Percentiles rank a stretch among this genome's conserved stretches.
phyloP scores from a whole-genome alignment of 306 rosid species.

The Gastrolobium villosum region DNA sequence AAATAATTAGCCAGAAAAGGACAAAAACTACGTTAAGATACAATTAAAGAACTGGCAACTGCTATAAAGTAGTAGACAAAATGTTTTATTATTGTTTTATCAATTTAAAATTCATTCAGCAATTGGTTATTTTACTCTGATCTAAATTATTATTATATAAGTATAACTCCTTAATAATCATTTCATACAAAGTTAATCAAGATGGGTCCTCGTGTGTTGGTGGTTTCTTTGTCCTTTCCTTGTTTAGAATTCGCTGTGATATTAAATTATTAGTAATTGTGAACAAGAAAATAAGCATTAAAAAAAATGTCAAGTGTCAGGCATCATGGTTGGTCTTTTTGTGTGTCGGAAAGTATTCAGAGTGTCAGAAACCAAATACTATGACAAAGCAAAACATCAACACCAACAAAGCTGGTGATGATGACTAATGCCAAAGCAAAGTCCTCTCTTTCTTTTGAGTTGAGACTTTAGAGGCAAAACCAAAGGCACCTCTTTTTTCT shows the following conservation, averaged over 20 bases:
- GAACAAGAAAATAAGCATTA: neutral
- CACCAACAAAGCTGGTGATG: constrained; percentile 37
- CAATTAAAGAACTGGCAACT: neutral
- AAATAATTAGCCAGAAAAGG: neutral
- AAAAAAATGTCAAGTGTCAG: constrained; percentile 56
- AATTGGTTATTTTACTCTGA: constrained; percentile 13
- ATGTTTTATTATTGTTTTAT: neutral
- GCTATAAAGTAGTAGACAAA: constrained; percentile 26
- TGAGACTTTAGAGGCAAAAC: neutral
- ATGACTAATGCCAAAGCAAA: constrained; percentile 20
- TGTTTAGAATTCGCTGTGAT: neutral
- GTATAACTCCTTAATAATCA: constrained; percentile 18
- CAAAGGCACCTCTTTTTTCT: neutral
- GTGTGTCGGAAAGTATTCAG: constrained; percentile 64
- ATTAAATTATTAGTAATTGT: constrained; percentile 4
- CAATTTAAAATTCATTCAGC: constrained; percentile 23
- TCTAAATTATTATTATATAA: neutral
- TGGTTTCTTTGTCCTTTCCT: constrained; percentile 16
- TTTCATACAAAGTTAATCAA: constrained; percentile 8
- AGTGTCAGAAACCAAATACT: constrained; percentile 53
- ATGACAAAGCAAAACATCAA: constrained; percentile 54
- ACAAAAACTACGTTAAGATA: neutral
- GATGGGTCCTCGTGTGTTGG: neutral
- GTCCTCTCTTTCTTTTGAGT: neutral
- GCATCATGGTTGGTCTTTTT: constrained; percentile 49